A percentile compares a stretch with the other conserved stretches of the same genome.
phyloP scores from a whole-genome alignment of 768 basidiomycete genomes.

The Strobilomyces dryophilus region DNA sequence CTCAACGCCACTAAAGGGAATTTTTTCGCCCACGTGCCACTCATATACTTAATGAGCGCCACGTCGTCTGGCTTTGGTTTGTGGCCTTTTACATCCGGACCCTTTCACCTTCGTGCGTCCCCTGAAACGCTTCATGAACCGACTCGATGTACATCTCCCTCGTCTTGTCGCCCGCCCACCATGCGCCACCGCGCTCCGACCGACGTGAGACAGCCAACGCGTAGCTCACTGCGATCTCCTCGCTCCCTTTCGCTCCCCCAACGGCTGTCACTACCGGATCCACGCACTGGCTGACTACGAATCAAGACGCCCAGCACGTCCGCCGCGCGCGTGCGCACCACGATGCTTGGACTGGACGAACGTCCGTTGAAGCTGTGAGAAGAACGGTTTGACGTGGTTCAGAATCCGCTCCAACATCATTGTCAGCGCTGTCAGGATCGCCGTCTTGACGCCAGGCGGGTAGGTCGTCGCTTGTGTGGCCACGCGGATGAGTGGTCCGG shows the following conservation, averaged over 20 bases:
- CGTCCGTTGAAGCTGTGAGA: slow-evolving; percentile 94
- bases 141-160: slow-evolving; percentile 71
- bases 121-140: slow-evolving; percentile 74
- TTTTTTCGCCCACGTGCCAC: too few species aligned
- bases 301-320: slow-evolving; percentile 86
- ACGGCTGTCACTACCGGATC: slow-evolving; percentile 93
- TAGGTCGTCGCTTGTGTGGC: slow-evolving; percentile 86
- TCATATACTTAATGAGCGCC: too few species aligned
- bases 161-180: slow-evolving; percentile 76
- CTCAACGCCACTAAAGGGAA: too few species aligned
- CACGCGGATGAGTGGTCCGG: slow-evolving; percentile 92
- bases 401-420: slow-evolving; percentile 86
- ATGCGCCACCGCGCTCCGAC: slow-evolving; percentile 51
- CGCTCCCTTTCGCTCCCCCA: slow-evolving; percentile 56
- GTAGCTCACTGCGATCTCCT: slow-evolving; percentile 71
- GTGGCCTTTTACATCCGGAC: too few species aligned
- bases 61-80: too few species aligned
- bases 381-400: slow-evolving; percentile 92
- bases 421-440: slow-evolving; percentile 81
- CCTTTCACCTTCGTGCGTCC: slow-evolving; percentile 69
- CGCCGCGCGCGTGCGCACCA: slow-evolving; percentile 79
- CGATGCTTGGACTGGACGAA: slow-evolving; percentile 87
- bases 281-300: slow-evolving; percentile 82
- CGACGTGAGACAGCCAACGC: slow-evolving; percentile 73
- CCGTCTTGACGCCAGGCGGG: slow-evolving; percentile 90